A percentile compares a stretch with the other conserved stretches of the same genome.
These are phyloP conservation scores for Periglandula ipomoeae DNA, from an alignment of 2,329 filamentous ascomycete species.

Conservation along the genomic window DNA sequence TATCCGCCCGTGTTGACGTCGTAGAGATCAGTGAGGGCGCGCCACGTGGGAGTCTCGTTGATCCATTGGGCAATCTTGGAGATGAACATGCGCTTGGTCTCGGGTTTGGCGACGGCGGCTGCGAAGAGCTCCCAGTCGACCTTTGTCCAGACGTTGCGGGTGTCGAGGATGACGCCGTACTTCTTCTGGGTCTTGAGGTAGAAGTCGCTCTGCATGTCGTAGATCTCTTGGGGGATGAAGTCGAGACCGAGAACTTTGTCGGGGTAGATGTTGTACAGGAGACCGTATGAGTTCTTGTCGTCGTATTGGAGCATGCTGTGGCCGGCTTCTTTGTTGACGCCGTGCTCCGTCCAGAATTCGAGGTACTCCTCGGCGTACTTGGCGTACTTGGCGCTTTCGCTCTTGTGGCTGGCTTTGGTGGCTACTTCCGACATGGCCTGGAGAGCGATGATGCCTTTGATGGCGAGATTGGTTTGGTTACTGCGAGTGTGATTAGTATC, in stretches of 20 bases:
- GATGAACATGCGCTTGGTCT: slow-evolving; percentile 57
- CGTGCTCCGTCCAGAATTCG: slow-evolving; percentile 60
- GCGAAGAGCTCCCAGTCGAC: slow-evolving; percentile 81
- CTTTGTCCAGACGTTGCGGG: slow-evolving; percentile 74
- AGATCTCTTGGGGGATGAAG: slow-evolving; percentile 65
- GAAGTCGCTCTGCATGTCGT: slow-evolving; percentile 68
- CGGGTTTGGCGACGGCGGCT: slow-evolving; percentile 59
- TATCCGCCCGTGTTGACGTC: slow-evolving; percentile 61
- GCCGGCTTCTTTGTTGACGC: slow-evolving; percentile 57
- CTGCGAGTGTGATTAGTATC: slow-evolving; percentile 7
- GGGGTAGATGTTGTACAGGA: slow-evolving; percentile 74
- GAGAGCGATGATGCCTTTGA: slow-evolving; percentile 78
- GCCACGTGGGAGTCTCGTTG: slow-evolving; percentile 60
- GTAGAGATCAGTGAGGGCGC: slow-evolving; percentile 69
- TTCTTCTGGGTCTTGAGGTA: slow-evolving; percentile 63
- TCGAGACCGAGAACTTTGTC: slow-evolving; percentile 70
- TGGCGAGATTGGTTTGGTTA: slow-evolving; percentile 71
- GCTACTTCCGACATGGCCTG: slow-evolving; percentile 70
- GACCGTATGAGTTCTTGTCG: slow-evolving; percentile 42
- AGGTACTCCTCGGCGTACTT: slow-evolving; percentile 61
- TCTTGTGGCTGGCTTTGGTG: slow-evolving; percentile 46
- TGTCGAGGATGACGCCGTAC: slow-evolving; percentile 78
- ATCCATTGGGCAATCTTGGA: slow-evolving; percentile 64
- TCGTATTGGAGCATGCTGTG: slow-evolving; percentile 76
- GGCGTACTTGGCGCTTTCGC: slow-evolving; percentile 50